Evolutionary conservation across 129 eudicot species (phyloP).

Genomic region (Lonicera japonica): DNA sequence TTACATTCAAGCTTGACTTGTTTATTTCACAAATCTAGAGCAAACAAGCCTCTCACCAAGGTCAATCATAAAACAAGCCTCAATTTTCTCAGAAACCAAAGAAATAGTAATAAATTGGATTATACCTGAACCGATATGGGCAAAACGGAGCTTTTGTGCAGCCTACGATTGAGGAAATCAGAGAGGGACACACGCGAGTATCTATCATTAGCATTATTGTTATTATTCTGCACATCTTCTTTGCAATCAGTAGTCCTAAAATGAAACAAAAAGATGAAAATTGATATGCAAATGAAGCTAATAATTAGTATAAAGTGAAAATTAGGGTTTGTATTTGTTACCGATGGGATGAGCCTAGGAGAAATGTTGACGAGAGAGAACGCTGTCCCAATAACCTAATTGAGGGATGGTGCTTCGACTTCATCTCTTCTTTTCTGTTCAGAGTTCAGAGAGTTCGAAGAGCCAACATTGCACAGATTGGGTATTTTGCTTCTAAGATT

Average conservation of each 20-base stretch:
- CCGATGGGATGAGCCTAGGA: conserved; percentile 38
- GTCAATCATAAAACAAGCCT: not conserved
- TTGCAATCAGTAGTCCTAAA: conserved; percentile 28
- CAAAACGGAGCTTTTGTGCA: conserved; percentile 37
- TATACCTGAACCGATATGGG: conserved; percentile 39
- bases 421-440: conserved; percentile 27
- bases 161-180: conserved; percentile 61
- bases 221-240: conserved; percentile 5
- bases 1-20: no score
- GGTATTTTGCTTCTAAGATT: not conserved
- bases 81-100: not conserved
- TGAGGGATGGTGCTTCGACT: conserved; percentile 26
- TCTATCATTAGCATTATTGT: conserved; percentile 6
- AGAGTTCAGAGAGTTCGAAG: not conserved
- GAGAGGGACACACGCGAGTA: conserved; percentile 41
- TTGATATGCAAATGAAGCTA: not conserved
- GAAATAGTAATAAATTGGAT: not conserved
- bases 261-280: conserved; percentile 1
- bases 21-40: no score
- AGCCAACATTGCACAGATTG: not conserved
- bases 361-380: conserved; percentile 49
- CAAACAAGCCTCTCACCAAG: no score
- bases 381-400: conserved; percentile 65
- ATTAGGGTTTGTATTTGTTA: conserved; percentile 22
- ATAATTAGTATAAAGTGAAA: not conserved